These are phyloP conservation scores for sunflower (Helianthus annuus) DNA, from an alignment of 129 eudicot genomes.

Conservation along the genomic window DNA sequence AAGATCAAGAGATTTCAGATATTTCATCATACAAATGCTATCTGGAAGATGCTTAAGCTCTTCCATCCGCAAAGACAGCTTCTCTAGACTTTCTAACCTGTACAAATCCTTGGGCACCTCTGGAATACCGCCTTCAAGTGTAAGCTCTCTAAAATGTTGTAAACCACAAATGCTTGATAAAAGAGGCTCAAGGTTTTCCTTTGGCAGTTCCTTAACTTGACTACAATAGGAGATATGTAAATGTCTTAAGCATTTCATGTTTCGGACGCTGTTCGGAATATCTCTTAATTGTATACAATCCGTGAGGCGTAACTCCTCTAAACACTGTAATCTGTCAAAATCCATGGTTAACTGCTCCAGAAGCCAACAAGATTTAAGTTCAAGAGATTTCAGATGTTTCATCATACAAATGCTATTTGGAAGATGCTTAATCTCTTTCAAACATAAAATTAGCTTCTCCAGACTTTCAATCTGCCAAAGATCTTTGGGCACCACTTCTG, in stretches of 20 bases:
- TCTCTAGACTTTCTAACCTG: too few species aligned
- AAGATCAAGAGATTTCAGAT: too few species aligned
- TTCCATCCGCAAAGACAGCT: too few species aligned
- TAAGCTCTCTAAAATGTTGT: too few species aligned
- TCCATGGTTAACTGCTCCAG: conserved; percentile 2
- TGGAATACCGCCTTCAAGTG: too few species aligned
- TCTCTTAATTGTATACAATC: not conserved
- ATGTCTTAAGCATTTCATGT: not conserved
- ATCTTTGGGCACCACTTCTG: not conserved
- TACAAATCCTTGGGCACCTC: too few species aligned
- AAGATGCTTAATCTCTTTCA: not conserved
- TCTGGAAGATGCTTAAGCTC: too few species aligned
- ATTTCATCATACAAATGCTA: too few species aligned
- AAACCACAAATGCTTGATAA: too few species aligned
- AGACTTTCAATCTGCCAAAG: not conserved
- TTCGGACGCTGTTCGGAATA: not conserved
- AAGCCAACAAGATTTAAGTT: not conserved
- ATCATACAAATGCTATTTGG: conserved; percentile 1
- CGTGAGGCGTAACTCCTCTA: not conserved
- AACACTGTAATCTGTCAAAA: not conserved
- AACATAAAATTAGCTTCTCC: not conserved
- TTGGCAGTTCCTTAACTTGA: too few species aligned
- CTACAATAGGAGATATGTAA: not conserved
- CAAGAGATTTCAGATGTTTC: not conserved
- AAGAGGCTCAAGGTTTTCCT: too few species aligned